phyloP scores from a whole-genome alignment of 495 filamentous ascomycete genomes.

The Aspergillus olivimuriae region DNA sequence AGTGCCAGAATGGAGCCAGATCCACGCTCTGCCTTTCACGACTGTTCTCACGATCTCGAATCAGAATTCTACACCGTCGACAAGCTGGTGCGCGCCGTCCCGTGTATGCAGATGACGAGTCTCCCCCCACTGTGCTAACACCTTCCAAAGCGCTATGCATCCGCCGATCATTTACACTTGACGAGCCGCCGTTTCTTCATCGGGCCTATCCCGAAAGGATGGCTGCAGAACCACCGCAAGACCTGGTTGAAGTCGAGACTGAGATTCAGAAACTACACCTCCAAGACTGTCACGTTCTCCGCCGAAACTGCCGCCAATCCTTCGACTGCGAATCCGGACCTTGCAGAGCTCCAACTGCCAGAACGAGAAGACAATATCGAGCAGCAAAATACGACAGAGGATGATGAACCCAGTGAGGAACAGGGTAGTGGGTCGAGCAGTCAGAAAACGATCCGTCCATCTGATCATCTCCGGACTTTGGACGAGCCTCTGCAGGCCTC shows the following conservation, averaged over 20 bases:
- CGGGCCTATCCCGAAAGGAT: slow-evolving; percentile 62
- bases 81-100: slow-evolving; percentile 40
- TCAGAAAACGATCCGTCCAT: neutral
- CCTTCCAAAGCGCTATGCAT: slow-evolving; percentile 49
- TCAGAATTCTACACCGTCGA: slow-evolving; percentile 47
- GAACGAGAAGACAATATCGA: slow-evolving; percentile 16
- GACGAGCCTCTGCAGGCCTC: neutral
- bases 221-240: slow-evolving; percentile 59
- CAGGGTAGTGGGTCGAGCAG: slow-evolving; percentile 9
- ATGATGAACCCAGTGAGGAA: slow-evolving; percentile 17
- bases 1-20: slow-evolving; percentile 13
- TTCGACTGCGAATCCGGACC: slow-evolving; percentile 33
- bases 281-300: slow-evolving; percentile 48
- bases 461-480: neutral
- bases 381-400: slow-evolving; percentile 14
- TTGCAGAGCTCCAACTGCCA: slow-evolving; percentile 24
- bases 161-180: slow-evolving; percentile 55
- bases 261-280: slow-evolving; percentile 50
- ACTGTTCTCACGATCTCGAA: slow-evolving; percentile 31
- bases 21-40: slow-evolving; percentile 12
- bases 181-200: slow-evolving; percentile 61
- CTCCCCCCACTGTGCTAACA: neutral
- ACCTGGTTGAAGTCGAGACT: slow-evolving; percentile 55
- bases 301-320: slow-evolving; percentile 37
- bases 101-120: neutral